Base-by-base conservation (phyloP, 169 alveolate genomes). In the Plasmodium berghei region DNA sequence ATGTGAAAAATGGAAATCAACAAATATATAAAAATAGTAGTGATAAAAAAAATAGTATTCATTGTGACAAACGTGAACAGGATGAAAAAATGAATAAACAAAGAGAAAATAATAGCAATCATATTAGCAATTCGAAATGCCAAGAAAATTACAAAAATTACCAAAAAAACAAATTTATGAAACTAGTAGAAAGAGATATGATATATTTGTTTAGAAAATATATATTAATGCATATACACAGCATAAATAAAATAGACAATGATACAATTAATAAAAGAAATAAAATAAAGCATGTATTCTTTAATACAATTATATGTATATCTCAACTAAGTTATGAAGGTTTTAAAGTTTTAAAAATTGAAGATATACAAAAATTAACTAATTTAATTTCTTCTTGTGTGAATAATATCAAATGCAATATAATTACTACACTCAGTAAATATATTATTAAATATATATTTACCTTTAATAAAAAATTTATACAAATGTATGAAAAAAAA, bases 271-370 rank as follows among this genome's bases (percentile, higher is more conserved):
- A 86, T 54, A 86, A 63, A 86, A 86, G 71, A 59, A 86, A 70
- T 55, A 71, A 59, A 86, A 75, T 86, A 18, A 86, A 86, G 22
- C 87, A 86, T 59, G 59, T 86, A 5, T 70, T 86, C 18, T 40
- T 72, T 3, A 86, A 86, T 59, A 71, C 91, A 34, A 86, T 86
- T 34, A 86, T 86, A 14, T 86, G 91, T 28, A 86, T 86, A 18
- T 86, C 91, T 55, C 91, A 86, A 14, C 34, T 86, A 59, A 86
- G 77, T 9, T 86, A 86, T 59, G 69, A 59, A 86, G 91, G 91
- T 10, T 86, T 86, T 56, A 86, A 86, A 58, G 54, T 86, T 14
- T 66, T 86, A 71, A 69, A 46, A 59, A 54, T 70, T 42, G 70
- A 69, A 24, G 91, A 86, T 46, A 86, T 86, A 10, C 64, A 69